Conservation (phyloP, 2,329 filamentous ascomycete species). For the Hypoxylon sp. region DNA sequence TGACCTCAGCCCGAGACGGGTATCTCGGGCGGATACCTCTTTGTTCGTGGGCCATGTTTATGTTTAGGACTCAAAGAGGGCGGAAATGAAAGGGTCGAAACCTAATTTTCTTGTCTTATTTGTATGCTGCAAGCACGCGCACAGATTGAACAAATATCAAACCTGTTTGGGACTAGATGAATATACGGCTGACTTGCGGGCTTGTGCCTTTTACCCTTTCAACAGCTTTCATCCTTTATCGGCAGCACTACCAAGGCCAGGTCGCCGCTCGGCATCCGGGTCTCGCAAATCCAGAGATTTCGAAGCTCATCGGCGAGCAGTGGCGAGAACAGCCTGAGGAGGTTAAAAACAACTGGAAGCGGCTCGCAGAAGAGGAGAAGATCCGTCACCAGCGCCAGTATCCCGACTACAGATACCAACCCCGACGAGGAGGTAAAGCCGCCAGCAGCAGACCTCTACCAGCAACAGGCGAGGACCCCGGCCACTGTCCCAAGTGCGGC, state of each 20-base stretch:
- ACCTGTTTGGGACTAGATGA: conserved; percentile 17
- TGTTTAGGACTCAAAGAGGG: conserved; percentile 37
- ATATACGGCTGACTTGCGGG: conserved; percentile 17
- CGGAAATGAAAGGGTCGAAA: conserved; percentile 47
- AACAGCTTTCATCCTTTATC: conserved; percentile 95
- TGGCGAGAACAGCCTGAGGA: conserved; percentile 84
- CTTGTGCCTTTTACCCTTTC: conserved; percentile 24
- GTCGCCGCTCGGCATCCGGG: conserved; percentile 88
- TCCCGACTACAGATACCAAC: conserved; percentile 94
- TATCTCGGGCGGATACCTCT: conserved; percentile 45
- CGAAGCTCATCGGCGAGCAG: conserved; percentile 94
- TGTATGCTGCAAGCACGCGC: conserved; percentile 26
- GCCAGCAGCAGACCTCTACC: conserved; percentile 43
- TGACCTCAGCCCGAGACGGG: conserved; percentile 44
- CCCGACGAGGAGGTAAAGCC: conserved; percentile 71
- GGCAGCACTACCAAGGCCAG: conserved; percentile 87
- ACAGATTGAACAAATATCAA: conserved; percentile 20
- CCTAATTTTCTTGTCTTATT: conserved; percentile 43
- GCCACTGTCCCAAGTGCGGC: conserved; percentile 77
- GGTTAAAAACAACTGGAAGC: conserved; percentile 87
- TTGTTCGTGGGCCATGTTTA: conserved; percentile 45
- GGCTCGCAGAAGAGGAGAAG: conserved; percentile 93
- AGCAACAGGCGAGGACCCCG: conserved; percentile 61
- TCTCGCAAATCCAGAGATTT: conserved; percentile 93
- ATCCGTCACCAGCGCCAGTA: conserved; percentile 88